Conservation (phyloP, 352 stramenopile species). For the Globisporangium alternatum region DNA sequence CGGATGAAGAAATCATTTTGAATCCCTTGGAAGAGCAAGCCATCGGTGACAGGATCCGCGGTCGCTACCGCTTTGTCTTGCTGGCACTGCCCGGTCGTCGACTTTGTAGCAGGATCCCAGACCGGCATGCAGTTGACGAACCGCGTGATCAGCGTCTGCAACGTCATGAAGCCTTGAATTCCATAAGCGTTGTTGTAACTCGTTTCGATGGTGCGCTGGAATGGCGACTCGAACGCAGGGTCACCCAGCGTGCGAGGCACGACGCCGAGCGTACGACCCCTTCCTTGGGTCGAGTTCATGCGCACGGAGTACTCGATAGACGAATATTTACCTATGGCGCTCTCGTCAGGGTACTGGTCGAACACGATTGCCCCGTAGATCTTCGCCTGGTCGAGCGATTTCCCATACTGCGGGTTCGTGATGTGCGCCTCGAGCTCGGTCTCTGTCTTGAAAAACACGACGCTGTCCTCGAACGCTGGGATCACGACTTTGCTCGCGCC, state of each 20-base stretch:
- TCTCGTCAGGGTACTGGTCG: conserved; percentile 36
- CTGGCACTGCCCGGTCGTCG: conserved; percentile 40
- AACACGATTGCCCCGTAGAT: conserved; percentile 68
- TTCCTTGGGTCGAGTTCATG: conserved; percentile 51
- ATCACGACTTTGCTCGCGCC: conserved; percentile 25
- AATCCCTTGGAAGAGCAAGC: conserved; percentile 20
- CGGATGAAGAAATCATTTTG: conserved; percentile 38
- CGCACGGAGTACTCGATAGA: conserved; percentile 65
- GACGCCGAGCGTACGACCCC: conserved; percentile 15
- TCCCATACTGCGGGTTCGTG: conserved; percentile 38
- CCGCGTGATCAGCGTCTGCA: conserved; percentile 58
- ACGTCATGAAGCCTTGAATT: conserved; percentile 52
- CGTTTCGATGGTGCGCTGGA: conserved; percentile 41
- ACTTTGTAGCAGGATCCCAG: conserved; percentile 35
- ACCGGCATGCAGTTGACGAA: conserved; percentile 58
- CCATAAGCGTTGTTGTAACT: conserved; percentile 41
- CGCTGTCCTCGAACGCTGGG: conserved; percentile 54
- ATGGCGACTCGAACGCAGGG: conserved; percentile 39
- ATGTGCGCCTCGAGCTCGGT: conserved; percentile 45
- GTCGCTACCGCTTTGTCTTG: conserved; percentile 34
- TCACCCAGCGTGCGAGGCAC: conserved; percentile 44
- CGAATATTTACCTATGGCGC: conserved; percentile 37
- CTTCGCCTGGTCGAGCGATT: conserved; percentile 32
- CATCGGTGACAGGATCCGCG: conserved; percentile 18
- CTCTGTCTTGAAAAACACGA: conserved; percentile 58